phyloP scores from a whole-genome alignment of 352 stramenopile species.

The Blastocystis sp. region DNA sequence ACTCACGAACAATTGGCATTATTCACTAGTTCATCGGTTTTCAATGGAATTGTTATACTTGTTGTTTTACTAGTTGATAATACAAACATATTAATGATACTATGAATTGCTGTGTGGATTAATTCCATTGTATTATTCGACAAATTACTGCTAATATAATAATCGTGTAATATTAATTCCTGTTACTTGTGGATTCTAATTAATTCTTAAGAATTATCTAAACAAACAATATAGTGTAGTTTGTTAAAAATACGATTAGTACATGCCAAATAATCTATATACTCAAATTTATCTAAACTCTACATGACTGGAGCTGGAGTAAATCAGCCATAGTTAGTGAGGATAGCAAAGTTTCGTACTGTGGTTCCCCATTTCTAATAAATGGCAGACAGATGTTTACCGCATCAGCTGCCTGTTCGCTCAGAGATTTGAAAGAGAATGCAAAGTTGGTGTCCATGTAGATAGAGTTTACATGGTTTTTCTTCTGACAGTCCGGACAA shows the following conservation, averaged over 20 bases:
- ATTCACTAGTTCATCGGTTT: neutral
- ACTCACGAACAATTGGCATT: neutral
- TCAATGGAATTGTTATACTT: neutral
- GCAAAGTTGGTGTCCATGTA: neutral
- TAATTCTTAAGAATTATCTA: neutral
- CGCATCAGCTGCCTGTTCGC: neutral
- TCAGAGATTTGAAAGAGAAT: neutral
- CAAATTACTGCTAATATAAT: neutral
- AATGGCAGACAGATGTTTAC: neutral
- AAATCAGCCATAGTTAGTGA: neutral
- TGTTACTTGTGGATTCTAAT: neutral
- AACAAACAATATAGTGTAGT: neutral
- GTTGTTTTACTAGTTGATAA: neutral
- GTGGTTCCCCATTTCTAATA: neutral
- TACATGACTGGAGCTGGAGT: conserved; percentile 9
- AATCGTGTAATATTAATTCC: neutral
- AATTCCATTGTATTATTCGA: neutral
- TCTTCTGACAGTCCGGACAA: conserved; percentile 33
- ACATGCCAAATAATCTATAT: neutral
- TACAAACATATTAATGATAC: neutral
- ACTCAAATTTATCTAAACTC: neutral
- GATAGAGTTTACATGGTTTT: neutral
- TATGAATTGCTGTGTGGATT: neutral
- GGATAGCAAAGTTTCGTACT: neutral
- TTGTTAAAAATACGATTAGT: neutral